These are phyloP conservation scores for Trichophyton equinum DNA, from an alignment of 2,329 filamentous ascomycete genomes.

Conservation along the genomic window DNA sequence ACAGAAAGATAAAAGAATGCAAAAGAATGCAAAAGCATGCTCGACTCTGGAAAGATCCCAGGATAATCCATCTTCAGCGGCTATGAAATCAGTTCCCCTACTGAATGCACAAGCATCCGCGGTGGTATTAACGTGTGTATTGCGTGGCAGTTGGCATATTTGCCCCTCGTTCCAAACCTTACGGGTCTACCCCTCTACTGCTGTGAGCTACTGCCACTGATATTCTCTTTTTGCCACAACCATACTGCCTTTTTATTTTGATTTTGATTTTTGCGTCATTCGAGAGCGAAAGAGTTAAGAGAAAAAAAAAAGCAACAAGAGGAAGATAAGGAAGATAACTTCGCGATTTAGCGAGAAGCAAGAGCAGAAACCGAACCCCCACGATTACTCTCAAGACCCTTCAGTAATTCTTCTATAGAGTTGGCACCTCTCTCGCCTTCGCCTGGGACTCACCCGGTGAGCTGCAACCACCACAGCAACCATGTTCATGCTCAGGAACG, in stretches of 20 bases:
- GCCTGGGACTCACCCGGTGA: neutral
- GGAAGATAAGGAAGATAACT: no score
- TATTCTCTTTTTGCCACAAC: neutral
- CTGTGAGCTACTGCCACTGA: neutral
- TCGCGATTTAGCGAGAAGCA: no score
- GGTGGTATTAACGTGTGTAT: neutral
- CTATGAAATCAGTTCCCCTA: neutral
- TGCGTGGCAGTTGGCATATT: neutral
- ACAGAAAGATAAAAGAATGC: neutral
- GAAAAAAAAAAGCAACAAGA: no score
- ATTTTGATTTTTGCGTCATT: neutral
- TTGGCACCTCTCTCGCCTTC: neutral
- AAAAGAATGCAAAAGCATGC: neutral
- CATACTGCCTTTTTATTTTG: no score
- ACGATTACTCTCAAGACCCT: no score
- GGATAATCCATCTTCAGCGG: neutral
- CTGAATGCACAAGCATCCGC: no score
- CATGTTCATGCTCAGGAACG: constrained; percentile 48
- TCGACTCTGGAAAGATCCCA: neutral
- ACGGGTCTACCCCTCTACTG: neutral
- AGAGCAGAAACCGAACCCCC: no score
- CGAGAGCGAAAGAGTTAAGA: no score
- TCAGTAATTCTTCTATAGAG: neutral
- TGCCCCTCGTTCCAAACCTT: neutral
- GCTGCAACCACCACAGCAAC: constrained; percentile 14